These are phyloP conservation scores for Paraphaeosphaeria minitans DNA, from an alignment of 2,329 filamentous ascomycete species.

Conservation along the genomic window DNA sequence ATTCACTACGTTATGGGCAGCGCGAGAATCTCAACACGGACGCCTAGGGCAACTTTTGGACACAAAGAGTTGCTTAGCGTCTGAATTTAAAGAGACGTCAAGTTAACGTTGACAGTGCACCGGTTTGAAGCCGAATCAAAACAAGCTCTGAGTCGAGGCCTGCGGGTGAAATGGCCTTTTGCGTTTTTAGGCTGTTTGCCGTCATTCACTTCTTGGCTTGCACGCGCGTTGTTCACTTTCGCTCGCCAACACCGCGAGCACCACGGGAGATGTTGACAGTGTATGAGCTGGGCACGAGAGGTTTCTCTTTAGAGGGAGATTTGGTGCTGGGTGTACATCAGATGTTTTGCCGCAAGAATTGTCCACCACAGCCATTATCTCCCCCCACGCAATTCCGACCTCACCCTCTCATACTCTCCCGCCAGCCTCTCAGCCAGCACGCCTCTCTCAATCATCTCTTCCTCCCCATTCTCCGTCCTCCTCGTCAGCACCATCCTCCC, in stretches of 20 bases:
- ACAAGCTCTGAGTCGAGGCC: not conserved
- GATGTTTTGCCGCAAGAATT: too few relatives aligned
- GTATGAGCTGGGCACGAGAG: too few relatives aligned
- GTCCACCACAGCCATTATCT: not conserved
- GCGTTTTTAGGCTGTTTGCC: not conserved
- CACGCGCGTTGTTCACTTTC: too few relatives aligned
- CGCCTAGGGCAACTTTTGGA: not conserved
- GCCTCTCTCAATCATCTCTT: not conserved
- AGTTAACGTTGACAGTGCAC: not conserved
- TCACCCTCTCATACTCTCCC: not conserved
- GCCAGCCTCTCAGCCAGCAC: not conserved
- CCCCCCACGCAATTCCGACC: not conserved
- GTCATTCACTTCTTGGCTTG: not conserved
- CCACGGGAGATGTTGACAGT: too few relatives aligned
- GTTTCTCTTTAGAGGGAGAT: too few relatives aligned
- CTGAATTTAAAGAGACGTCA: too few relatives aligned
- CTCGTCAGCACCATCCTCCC: not conserved
- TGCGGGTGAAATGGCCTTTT: not conserved
- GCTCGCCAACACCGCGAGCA: too few relatives aligned
- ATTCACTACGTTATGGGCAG: too few relatives aligned
- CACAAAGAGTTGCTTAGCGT: not conserved
- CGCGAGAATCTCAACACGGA: too few relatives aligned
- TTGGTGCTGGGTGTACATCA: too few relatives aligned
- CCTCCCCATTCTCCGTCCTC: not conserved
- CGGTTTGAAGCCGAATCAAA: not conserved